Base-by-base conservation (phyloP, 2,329 filamentous ascomycete genomes). In the Endoconidiophora laricicola region DNA sequence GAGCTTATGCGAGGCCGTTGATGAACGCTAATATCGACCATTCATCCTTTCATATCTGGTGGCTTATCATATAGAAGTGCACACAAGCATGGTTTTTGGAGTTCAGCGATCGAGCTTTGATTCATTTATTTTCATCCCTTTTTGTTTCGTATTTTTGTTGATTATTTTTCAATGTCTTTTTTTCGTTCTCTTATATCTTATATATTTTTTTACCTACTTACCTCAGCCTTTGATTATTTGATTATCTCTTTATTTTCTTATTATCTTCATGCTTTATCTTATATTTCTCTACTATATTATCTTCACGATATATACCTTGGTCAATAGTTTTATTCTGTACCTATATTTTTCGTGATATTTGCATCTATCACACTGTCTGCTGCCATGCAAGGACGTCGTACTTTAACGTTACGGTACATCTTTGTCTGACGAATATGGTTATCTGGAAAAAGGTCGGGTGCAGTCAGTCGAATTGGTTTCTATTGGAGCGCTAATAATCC, bases 1-100 rank as follows among this genome's bases (percentile, higher is more conserved):
- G 61, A 65, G 52, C 63, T 61, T 2, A 39, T 53, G 36, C 33
- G 47, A 33, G 43, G 45, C 12, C 37, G 48, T 18, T 53, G 38
- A 41, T 26, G 16, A 26, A n/a, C 9, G 12, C 36, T 6, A n/a
- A 26, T 18, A n/a, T 29, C 26, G 9, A 43, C 26, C 4, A 36
- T 48, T 26, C 33, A 48, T 40, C 18, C 23, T 37, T 4, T 44
- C 41, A 49, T 49, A 49, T 42, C 41, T 36, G 12, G n/a, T 9
- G 36, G 29, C 29, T 12, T 33, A 33, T 33, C 29, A 10, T 33
- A 33, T 33, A 33, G 48, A 40, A 42, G 44, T 24, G 44, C 43
- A 41, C 36, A 41, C 43, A 46, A 10, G 44, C 48, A 50, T 50
- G 14, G 23, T 23, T 42, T 40, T 20, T 38, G 10, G 45, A 33